A percentile compares a stretch with the other conserved stretches of the same genome.
phyloP scores from a whole-genome alignment of 345 rosid genomes.

The Populus alba region DNA sequence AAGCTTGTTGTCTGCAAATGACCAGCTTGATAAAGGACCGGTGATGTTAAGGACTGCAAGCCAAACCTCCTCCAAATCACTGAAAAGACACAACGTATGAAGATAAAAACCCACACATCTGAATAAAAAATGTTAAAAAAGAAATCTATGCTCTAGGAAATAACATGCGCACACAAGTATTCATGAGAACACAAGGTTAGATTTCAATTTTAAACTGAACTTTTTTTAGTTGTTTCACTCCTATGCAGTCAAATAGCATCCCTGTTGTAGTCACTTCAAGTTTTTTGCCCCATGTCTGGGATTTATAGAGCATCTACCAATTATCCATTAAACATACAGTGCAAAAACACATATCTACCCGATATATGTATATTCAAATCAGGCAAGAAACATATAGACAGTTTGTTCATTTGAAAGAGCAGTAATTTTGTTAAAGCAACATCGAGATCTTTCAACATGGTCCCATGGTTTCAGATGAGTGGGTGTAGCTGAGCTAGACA shows the following conservation, averaged over 20 bases:
- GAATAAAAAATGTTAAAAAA: neutral
- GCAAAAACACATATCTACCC: neutral
- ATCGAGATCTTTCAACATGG: neutral
- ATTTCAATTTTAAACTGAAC: neutral
- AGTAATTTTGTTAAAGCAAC: neutral
- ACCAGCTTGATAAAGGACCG: slow-evolving; percentile 91
- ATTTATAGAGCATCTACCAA: neutral
- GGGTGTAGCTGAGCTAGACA: neutral
- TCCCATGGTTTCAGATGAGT: neutral
- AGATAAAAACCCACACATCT: neutral
- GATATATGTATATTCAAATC: neutral
- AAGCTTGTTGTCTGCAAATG: slow-evolving; percentile 70
- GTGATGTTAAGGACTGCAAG: slow-evolving; percentile 87
- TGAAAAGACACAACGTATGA: slow-evolving; percentile 31
- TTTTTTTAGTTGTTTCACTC: neutral
- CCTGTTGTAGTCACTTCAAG: neutral
- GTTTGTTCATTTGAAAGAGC: neutral
- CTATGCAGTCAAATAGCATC: neutral
- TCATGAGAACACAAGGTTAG: neutral
- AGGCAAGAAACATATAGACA: neutral
- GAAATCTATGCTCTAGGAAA: neutral
- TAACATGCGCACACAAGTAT: neutral
- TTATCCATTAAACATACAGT: neutral
- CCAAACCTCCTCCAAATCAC: slow-evolving; percentile 87
- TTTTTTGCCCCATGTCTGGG: neutral